Evolutionary conservation across 78 protist species (phyloP).

Genomic region (Bigelowiella natans): DNA sequence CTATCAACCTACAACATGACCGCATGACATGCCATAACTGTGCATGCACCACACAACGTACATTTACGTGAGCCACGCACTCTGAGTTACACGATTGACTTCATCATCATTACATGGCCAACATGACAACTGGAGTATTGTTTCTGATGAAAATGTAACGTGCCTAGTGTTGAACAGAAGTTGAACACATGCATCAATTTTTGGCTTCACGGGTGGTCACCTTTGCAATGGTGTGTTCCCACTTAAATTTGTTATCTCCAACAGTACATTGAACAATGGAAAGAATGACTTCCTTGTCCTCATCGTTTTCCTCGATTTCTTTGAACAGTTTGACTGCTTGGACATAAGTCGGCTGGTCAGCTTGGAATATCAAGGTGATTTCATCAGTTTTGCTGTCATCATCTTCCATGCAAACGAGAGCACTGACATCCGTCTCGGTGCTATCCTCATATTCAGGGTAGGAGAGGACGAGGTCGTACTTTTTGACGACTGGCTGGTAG

Average conservation of each 20-base stretch:
- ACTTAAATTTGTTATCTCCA: neutral
- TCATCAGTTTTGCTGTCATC: too few relatives aligned
- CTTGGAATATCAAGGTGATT: neutral
- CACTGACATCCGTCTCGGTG: neutral
- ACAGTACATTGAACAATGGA: neutral
- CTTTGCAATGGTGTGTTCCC: neutral
- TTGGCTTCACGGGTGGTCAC: neutral
- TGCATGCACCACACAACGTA: too few relatives aligned
- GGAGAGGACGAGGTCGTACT: neutral
- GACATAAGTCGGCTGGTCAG: neutral
- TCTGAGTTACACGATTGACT: too few relatives aligned
- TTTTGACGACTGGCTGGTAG: neutral
- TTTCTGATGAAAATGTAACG: too few relatives aligned
- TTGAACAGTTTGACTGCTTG: neutral
- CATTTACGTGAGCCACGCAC: too few relatives aligned
- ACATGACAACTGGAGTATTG: too few relatives aligned
- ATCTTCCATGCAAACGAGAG: neutral
- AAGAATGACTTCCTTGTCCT: neutral
- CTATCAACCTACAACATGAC: too few relatives aligned
- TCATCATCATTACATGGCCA: too few relatives aligned
- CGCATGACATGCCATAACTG: too few relatives aligned
- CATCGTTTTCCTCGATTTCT: neutral
- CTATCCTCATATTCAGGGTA: neutral
- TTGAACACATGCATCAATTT: too few relatives aligned
- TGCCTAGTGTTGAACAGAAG: too few relatives aligned